These are phyloP conservation scores for Pseudogymnoascus sp. DNA, from an alignment of 2,329 filamentous ascomycete genomes.

Conservation along the genomic window DNA sequence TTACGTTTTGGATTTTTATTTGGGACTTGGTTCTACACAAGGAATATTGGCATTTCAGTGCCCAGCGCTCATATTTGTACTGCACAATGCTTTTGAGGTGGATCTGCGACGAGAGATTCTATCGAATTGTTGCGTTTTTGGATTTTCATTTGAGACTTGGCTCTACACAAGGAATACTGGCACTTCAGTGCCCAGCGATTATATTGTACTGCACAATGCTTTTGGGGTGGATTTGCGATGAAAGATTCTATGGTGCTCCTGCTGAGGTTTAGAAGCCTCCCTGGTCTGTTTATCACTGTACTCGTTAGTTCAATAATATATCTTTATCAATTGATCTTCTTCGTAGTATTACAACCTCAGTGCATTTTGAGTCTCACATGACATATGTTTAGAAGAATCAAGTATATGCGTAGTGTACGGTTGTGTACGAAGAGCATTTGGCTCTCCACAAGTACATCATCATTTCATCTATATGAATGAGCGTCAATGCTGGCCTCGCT, in stretches of 20 bases:
- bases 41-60: neutral
- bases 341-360: neutral
- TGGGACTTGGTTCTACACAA: neutral
- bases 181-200: neutral
- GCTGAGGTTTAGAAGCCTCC: neutral
- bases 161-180: neutral
- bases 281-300: neutral
- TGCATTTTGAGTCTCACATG: neutral
- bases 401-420: neutral
- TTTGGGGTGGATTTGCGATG: neutral
- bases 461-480: slow-evolving; percentile 5
- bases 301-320: neutral
- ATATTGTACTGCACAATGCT: neutral
- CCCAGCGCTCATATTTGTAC: neutral
- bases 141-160: too few species aligned
- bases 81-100: neutral
- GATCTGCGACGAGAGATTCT: neutral
- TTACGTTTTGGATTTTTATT: neutral
- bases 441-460: slow-evolving; percentile 2
- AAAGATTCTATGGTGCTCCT: neutral
- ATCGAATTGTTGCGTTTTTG: neutral
- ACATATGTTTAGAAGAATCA: neutral
- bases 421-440: neutral
- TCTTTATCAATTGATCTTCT: neutral
- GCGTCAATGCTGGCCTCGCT: slow-evolving; percentile 6